Evolutionary conservation across 176 grass and related monocot species (phyloP).

Genomic region (Oryza punctata): DNA sequence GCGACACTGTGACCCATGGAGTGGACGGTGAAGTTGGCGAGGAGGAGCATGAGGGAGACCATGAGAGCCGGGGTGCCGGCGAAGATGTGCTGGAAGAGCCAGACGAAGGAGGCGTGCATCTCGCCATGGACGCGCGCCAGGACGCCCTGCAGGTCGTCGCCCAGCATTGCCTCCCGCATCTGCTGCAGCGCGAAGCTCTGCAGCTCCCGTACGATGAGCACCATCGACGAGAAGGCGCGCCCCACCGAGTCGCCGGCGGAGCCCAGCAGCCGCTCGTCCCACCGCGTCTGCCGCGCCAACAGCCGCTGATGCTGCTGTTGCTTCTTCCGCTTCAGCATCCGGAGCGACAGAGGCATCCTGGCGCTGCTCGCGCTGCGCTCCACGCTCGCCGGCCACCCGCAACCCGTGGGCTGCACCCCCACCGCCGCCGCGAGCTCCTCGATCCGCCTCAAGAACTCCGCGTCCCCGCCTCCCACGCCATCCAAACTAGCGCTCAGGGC

Average conservation of each 20-base stretch:
- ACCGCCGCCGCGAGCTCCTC: neutral
- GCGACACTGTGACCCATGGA: slow-evolving; percentile 62
- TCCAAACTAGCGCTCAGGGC: neutral
- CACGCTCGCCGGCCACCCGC: neutral
- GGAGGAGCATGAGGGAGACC: slow-evolving; percentile 95
- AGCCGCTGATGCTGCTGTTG: neutral
- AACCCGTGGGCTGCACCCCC: neutral
- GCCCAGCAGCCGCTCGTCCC: slow-evolving; percentile 56
- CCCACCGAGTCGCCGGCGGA: slow-evolving; percentile 59
- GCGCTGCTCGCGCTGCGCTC: neutral
- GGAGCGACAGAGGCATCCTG: neutral
- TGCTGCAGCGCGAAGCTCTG: slow-evolving; percentile 81
- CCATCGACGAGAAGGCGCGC: slow-evolving; percentile 92
- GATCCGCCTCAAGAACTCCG: neutral
- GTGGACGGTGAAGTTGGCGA: slow-evolving; percentile 93
- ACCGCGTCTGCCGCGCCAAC: slow-evolving; percentile 18
- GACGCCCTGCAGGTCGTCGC: slow-evolving; percentile 67
- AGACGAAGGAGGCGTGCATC: slow-evolving; percentile 92
- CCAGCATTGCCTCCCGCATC: slow-evolving; percentile 56
- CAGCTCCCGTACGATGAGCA: slow-evolving; percentile 91
- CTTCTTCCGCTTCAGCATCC: neutral
- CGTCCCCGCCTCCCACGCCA: neutral
- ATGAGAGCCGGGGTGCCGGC: slow-evolving; percentile 84
- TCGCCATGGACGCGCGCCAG: slow-evolving; percentile 69
- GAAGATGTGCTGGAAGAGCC: slow-evolving; percentile 98